phyloP scores from a whole-genome alignment of 768 basidiomycete genomes.

The Boletus edulis region DNA sequence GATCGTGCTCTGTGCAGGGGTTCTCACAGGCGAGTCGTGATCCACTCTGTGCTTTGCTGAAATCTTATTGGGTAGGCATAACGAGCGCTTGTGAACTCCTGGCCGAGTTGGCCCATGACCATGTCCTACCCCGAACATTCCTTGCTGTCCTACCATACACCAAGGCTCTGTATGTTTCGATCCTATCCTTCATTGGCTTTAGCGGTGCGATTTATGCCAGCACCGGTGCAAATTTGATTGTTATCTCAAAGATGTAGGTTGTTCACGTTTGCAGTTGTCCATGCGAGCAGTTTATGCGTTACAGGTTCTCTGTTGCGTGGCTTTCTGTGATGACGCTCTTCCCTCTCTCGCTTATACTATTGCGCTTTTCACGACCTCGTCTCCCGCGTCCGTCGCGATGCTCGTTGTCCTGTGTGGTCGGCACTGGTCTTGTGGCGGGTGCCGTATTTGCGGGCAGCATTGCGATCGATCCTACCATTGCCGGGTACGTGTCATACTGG shows the following conservation, averaged over 20 bases:
- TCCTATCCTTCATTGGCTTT: conserved; percentile 49
- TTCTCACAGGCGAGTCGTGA: conserved; percentile 53
- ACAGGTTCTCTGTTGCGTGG: conserved; percentile 67
- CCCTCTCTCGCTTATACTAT: conserved; percentile 54
- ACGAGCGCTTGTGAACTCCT: conserved; percentile 58
- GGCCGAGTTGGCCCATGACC: conserved; percentile 55
- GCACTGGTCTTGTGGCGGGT: conserved; percentile 41
- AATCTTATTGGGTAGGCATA: conserved; percentile 39
- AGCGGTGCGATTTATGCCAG: conserved; percentile 55
- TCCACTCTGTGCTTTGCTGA: not conserved
- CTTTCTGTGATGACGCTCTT: conserved; percentile 63
- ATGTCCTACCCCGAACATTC: conserved; percentile 56
- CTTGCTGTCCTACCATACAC: conserved; percentile 47
- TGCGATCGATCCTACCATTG: conserved; percentile 52
- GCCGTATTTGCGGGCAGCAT: conserved; percentile 59
- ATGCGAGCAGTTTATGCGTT: not conserved
- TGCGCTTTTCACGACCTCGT: conserved; percentile 66
- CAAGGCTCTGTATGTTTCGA: conserved; percentile 49
- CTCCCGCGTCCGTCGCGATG: conserved; percentile 44
- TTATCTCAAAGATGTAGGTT: conserved; percentile 59
- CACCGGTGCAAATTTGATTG: conserved; percentile 47
- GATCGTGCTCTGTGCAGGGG: conserved; percentile 70
- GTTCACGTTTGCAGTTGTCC: not conserved
- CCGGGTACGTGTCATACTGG: conserved; percentile 40
- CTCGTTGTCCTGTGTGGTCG: conserved; percentile 39